These are phyloP conservation scores for Henckelia pumila DNA, from an alignment of 257 asterid genomes.

Conservation along the genomic window DNA sequence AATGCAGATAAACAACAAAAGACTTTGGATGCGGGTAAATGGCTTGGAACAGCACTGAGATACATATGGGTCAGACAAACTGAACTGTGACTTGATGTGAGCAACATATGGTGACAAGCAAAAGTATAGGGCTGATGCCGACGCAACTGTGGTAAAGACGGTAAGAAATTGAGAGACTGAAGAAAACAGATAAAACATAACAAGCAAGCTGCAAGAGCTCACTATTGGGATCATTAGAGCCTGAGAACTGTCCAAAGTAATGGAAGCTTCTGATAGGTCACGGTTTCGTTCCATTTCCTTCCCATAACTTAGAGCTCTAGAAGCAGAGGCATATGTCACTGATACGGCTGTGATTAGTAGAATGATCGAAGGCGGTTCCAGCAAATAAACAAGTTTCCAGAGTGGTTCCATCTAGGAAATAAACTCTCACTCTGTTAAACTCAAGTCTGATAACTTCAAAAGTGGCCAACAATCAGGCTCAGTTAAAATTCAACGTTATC, in stretches of 20 bases:
- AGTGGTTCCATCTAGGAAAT: constrained; percentile 58
- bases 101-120: constrained; percentile 68
- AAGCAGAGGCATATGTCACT: constrained; percentile 82
- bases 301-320: constrained; percentile 78
- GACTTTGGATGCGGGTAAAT: constrained; percentile 62
- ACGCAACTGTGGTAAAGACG: constrained; percentile 83
- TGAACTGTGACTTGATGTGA: constrained; percentile 58
- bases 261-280: constrained; percentile 84
- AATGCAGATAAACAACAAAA: constrained; percentile 50
- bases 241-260: constrained; percentile 86
- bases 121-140: constrained; percentile 83
- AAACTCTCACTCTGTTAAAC: constrained; percentile 11
- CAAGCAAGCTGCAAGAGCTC: constrained; percentile 94
- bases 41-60: constrained; percentile 84
- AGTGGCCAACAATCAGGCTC: constrained; percentile 13
- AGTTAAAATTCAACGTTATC: background rate
- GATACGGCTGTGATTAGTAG: constrained; percentile 75
- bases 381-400: constrained; percentile 69
- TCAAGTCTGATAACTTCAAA: constrained; percentile 16
- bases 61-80: constrained; percentile 72
- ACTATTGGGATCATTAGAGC: constrained; percentile 92
- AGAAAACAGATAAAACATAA: constrained; percentile 94
- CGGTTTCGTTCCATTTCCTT: constrained; percentile 94
- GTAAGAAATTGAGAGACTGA: constrained; percentile 91
- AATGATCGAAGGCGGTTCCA: constrained; percentile 78